Evolutionary conservation across 2,329 filamentous ascomycete species (phyloP), one percentile per base, ranked within the genome.

Genomic region (Cladorrhinum sp.): DNA sequence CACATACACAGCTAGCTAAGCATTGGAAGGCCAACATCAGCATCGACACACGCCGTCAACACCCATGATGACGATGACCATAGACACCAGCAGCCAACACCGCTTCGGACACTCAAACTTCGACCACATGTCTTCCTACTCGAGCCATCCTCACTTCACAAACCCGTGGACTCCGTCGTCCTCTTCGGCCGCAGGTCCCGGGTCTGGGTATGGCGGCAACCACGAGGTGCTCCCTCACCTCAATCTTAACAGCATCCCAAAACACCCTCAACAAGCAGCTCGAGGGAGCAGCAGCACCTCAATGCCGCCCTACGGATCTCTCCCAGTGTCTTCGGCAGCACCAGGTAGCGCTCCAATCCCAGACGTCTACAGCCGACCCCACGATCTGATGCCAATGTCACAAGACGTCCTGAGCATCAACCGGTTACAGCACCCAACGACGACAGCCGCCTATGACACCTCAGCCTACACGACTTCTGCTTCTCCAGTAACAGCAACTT

Each of bases 41-140:
- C 45, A 62, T 24, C 13, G 9, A 53, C 58, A 60, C 61, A 59
- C 36, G 55, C 56, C 38, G 49, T 38, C 41, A 27, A 41, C 57
- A 25, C 55, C 67, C 78, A 86, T 76, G 76, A 96, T 96, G 92
- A 95, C 92, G 79, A 96, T 96, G 92, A 91, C 93, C 76, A 86
- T 96, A 81, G 92, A 96, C 79, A 86, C 87, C 24, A 59, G 62
- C 72, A 90, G 92, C 76, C 92, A 93, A 79, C 91, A 87, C 80
- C 85, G 86, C 75, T 91, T 89, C 79, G 90, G 84, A 72, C 85
- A 83, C 74, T 77, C 96, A 79, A 86, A 85, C 76, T 95, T 93
- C 81, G 91, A 93, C 75, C 82, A 85, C 74, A 87, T 92, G 82
- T 86, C 90, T 74, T 75, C 77, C 68, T 92, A 91, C 76, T 74